Evolutionary conservation across 345 rosid genomes (phyloP).

Genomic region (Camelina laxa): DNA sequence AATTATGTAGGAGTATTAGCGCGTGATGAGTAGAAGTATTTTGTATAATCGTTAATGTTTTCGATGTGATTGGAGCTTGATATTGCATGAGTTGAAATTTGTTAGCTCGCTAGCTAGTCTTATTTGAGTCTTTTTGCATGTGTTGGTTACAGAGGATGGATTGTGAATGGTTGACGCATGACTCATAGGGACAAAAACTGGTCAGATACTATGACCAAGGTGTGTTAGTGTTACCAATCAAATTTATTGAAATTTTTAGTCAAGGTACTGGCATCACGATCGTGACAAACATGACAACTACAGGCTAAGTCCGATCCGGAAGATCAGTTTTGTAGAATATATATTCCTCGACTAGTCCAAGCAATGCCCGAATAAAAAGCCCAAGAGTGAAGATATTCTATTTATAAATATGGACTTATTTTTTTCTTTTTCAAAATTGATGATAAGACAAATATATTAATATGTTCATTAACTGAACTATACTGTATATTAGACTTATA

Average conservation of each 20-base stretch:
- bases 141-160: not conserved
- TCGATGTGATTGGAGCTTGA: not conserved
- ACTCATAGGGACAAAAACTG: not conserved
- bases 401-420: not conserved
- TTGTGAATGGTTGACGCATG: not conserved
- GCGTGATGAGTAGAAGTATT: too few relatives aligned
- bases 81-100: not conserved
- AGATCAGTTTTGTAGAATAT: not conserved
- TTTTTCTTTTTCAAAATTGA: too few relatives aligned
- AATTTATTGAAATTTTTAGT: not conserved
- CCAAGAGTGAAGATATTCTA: not conserved
- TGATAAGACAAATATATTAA: too few relatives aligned
- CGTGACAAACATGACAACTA: not conserved
- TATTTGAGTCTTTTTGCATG: not conserved
- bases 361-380: not conserved
- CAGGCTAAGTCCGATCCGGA: not conserved
- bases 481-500: too few relatives aligned
- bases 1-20: not conserved
- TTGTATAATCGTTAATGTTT: not conserved
- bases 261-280: not conserved
- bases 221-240: not conserved
- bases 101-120: not conserved
- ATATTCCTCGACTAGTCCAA: not conserved
- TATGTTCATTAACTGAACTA: too few relatives aligned
- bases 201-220: not conserved